Evolutionary conservation across 306 rosid genomes (phyloP).

Genomic region (Ceratonia siliqua): DNA sequence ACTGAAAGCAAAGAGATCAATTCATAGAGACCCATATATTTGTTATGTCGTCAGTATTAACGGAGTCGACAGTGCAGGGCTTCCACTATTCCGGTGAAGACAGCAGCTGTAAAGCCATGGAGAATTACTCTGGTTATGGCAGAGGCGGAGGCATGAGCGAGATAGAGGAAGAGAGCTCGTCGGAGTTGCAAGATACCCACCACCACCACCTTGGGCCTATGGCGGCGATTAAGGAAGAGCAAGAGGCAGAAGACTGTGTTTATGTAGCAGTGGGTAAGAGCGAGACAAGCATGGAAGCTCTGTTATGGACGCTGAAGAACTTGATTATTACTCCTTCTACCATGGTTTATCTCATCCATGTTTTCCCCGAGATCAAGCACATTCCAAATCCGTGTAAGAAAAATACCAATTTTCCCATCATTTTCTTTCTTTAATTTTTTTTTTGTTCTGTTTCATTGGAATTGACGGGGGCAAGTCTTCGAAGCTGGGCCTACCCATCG

Average conservation of each 20-base stretch:
- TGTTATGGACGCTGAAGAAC: conserved; percentile 61
- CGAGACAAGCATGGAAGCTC: conserved; percentile 65
- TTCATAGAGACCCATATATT: not conserved
- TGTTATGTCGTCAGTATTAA: conserved; percentile 15
- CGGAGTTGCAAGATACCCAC: not conserved
- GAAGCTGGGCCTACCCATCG: conserved; percentile 10
- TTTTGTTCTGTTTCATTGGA: not conserved
- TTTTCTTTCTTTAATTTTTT: not conserved
- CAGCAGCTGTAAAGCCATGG: conserved; percentile 3
- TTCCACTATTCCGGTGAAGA: conserved; percentile 32
- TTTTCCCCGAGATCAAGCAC: conserved; percentile 61
- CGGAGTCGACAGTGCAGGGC: conserved; percentile 23
- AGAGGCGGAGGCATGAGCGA: conserved; percentile 46
- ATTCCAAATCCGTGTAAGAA: conserved; percentile 77
- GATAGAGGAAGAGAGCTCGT: conserved; percentile 62
- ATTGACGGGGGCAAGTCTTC: conserved; percentile 17
- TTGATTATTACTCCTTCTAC: conserved; percentile 42
- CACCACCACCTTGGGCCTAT: conserved; percentile 30
- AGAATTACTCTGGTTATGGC: not conserved
- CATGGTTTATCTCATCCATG: conserved; percentile 59
- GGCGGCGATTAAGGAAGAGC: conserved; percentile 53
- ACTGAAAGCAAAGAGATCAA: not conserved
- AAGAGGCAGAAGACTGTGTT: conserved; percentile 42
- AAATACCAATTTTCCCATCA: not conserved
- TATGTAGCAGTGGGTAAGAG: conserved; percentile 76